phyloP scores from a whole-genome alignment of 352 stramenopile species.

The Halophytophthora polymorphica region DNA sequence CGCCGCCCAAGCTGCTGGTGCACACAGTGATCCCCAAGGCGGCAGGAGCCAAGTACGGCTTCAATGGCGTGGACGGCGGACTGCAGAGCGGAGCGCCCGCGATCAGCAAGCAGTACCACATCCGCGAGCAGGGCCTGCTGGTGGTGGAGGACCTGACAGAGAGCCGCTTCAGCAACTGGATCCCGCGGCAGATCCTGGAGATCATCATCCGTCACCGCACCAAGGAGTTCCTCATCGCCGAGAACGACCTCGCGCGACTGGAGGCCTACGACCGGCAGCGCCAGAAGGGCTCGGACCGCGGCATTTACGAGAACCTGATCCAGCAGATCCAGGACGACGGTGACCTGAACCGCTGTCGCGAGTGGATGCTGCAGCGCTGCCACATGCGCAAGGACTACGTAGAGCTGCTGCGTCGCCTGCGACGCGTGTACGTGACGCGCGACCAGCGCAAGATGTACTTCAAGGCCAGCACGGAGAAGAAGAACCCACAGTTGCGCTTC shows the following conservation, averaged over 20 bases:
- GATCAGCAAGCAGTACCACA: slow-evolving; percentile 85
- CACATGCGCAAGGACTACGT: slow-evolving; percentile 72
- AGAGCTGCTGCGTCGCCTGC: slow-evolving; percentile 52
- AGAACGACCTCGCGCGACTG: slow-evolving; percentile 73
- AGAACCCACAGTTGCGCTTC: slow-evolving; percentile 75
- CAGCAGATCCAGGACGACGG: slow-evolving; percentile 87
- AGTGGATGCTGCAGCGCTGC: slow-evolving; percentile 80
- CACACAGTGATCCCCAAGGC: slow-evolving; percentile 79
- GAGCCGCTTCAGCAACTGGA: slow-evolving; percentile 81
- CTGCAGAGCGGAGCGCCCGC: slow-evolving; percentile 46
- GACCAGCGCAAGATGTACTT: slow-evolving; percentile 82
- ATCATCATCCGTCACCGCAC: slow-evolving; percentile 73
- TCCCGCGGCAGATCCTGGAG: slow-evolving; percentile 78
- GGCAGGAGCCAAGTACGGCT: slow-evolving; percentile 58
- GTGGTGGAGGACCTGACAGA: slow-evolving; percentile 84
- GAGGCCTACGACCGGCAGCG: slow-evolving; percentile 75
- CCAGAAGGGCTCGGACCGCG: slow-evolving; percentile 74
- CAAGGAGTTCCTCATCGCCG: slow-evolving; percentile 70
- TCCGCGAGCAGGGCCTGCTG: slow-evolving; percentile 74
- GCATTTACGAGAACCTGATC: slow-evolving; percentile 87
- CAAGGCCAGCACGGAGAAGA: slow-evolving; percentile 86
- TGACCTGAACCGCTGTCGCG: slow-evolving; percentile 75
- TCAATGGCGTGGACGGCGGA: slow-evolving; percentile 50
- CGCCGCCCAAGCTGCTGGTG: slow-evolving; percentile 67
- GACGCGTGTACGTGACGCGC: slow-evolving; percentile 61